phyloP scores from a whole-genome alignment of 768 basidiomycete species.

The Lactarius pseudohatsudake region DNA sequence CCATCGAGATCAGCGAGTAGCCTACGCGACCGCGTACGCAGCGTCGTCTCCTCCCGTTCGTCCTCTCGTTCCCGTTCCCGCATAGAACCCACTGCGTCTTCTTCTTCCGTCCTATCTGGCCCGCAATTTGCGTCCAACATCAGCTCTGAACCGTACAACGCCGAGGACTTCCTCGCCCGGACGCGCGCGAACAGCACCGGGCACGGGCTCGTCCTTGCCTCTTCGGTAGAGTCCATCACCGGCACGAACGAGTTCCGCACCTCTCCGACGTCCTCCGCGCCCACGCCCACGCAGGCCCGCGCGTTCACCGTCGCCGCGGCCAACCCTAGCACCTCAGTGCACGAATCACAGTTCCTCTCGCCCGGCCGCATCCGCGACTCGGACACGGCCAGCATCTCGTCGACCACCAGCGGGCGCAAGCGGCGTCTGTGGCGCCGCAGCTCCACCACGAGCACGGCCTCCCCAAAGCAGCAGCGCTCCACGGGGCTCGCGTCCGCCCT shows the following conservation, averaged over 20 bases:
- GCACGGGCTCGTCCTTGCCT: conserved; percentile 29
- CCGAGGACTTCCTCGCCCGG: conserved; percentile 20
- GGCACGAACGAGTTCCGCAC: background rate
- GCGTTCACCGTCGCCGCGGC: conserved; percentile 9
- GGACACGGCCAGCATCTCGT: conserved; percentile 28
- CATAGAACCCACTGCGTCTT: background rate
- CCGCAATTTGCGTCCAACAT: background rate
- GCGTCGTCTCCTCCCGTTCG: conserved; percentile 25
- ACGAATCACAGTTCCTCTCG: conserved; percentile 19
- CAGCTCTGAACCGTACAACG: conserved; percentile 1
- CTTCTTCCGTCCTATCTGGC: background rate
- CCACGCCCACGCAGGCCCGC: conserved; percentile 12
- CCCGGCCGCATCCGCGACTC: conserved; percentile 27
- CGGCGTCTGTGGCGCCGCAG: conserved; percentile 23
- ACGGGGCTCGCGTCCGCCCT: conserved; percentile 66
- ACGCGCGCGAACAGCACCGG: conserved; percentile 1
- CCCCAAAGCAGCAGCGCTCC: conserved; percentile 39
- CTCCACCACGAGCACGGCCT: conserved; percentile 15
- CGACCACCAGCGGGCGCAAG: conserved; percentile 29
- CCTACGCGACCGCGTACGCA: conserved; percentile 27
- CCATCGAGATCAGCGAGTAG: conserved; percentile 26
- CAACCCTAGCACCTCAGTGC: background rate
- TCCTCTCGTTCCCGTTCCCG: conserved; percentile 17
- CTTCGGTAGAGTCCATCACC: conserved; percentile 50
- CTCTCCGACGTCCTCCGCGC: conserved; percentile 11